Evolutionary conservation across 768 basidiomycete genomes (phyloP).

Genomic region (Trametes meyenii): DNA sequence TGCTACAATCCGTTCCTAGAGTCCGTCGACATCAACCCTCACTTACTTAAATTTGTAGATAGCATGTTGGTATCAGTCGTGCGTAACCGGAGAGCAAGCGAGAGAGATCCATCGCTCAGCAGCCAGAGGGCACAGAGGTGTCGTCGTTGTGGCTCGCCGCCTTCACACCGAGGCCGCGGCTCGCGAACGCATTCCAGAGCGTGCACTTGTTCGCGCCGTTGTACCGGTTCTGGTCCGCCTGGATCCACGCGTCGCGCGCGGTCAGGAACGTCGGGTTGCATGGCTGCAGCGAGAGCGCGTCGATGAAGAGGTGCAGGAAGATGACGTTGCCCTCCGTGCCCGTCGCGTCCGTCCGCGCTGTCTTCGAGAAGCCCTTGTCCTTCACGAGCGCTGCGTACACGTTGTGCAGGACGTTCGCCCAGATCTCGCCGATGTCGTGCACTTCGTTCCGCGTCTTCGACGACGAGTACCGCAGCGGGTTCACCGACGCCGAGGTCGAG

Average conservation of each 20-base stretch:
- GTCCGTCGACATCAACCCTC: too few relatives aligned
- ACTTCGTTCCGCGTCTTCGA: constrained; percentile 45
- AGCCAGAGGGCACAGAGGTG: constrained; percentile 32
- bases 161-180: constrained; percentile 49
- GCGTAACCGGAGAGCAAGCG: too few relatives aligned
- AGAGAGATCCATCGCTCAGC: constrained; percentile 16
- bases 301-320: constrained; percentile 54
- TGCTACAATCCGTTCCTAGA: too few relatives aligned
- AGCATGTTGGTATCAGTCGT: too few relatives aligned
- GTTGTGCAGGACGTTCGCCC: constrained; percentile 25
- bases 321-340: constrained; percentile 51
- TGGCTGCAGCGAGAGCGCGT: constrained; percentile 50
- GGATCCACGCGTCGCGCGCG: constrained; percentile 54
- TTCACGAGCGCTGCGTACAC: constrained; percentile 22
- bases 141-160: constrained; percentile 39
- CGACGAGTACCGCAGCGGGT: constrained; percentile 48
- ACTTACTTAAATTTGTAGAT: too few relatives aligned
- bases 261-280: constrained; percentile 51
- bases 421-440: constrained; percentile 55
- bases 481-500: constrained; percentile 52
- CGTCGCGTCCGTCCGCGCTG: constrained; percentile 44
- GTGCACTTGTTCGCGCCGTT: constrained; percentile 47
- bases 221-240: constrained; percentile 53
- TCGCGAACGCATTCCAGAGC: constrained; percentile 51
- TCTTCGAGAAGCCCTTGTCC: constrained; percentile 36